Percentiles rank a stretch among this genome's conserved stretches.
phyloP scores from a whole-genome alignment of 2,329 filamentous ascomycete genomes.

The Teratosphaeria gauchensis region DNA sequence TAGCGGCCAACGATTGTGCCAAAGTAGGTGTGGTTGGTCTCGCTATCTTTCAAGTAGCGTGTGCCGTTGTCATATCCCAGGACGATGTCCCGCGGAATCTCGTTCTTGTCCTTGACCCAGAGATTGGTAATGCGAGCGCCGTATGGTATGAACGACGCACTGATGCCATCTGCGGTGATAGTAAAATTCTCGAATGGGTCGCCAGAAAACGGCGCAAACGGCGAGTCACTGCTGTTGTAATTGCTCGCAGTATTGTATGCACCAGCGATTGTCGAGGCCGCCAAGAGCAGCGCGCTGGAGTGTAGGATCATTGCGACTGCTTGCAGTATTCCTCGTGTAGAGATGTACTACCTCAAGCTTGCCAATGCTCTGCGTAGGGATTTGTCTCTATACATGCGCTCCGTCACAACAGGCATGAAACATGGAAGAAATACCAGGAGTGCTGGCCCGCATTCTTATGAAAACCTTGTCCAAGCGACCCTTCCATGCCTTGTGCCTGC shows the following conservation, averaged over 20 bases:
- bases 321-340: background rate
- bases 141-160: slow-evolving; percentile 22
- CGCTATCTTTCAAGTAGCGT: slow-evolving; percentile 30
- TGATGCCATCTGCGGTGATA: slow-evolving; percentile 20
- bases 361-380: background rate
- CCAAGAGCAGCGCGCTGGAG: slow-evolving; percentile 12
- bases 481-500: background rate
- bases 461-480: background rate
- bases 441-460: background rate
- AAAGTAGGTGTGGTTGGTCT: slow-evolving; percentile 52
- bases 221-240: slow-evolving; percentile 1
- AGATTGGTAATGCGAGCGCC: slow-evolving; percentile 22
- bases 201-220: slow-evolving; percentile 20
- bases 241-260: slow-evolving; percentile 12
- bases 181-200: slow-evolving; percentile 19
- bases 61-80: slow-evolving; percentile 42
- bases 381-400: background rate
- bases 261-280: slow-evolving; percentile 10
- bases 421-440: background rate
- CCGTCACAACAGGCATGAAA: background rate
- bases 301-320: slow-evolving; percentile 8
- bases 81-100: slow-evolving; percentile 39
- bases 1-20: slow-evolving; percentile 47
- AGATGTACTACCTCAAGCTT: background rate
- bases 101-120: slow-evolving; percentile 20